Conservation (phyloP, 2,329 filamentous ascomycete species). For the Xylaria sp. region DNA sequence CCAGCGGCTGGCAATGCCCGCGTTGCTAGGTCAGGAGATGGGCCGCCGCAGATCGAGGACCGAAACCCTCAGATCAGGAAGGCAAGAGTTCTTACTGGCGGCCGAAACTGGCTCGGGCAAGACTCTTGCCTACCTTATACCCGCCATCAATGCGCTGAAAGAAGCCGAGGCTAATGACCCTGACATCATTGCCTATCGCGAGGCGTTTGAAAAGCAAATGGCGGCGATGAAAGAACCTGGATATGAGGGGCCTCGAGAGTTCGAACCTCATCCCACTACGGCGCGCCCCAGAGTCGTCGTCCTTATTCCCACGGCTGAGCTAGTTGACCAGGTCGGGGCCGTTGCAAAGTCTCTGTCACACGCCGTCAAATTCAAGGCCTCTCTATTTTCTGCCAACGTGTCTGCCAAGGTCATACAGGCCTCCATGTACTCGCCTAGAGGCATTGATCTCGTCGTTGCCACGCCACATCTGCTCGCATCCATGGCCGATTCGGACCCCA, state of each 20-base stretch:
- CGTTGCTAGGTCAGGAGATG: slow-evolving; percentile 71
- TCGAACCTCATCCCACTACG: slow-evolving; percentile 77
- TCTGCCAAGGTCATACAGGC: slow-evolving; percentile 83
- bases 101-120: slow-evolving; percentile 98
- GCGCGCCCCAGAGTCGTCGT: slow-evolving; percentile 86
- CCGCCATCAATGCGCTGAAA: slow-evolving; percentile 87
- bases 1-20: slow-evolving; percentile 88
- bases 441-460: slow-evolving; percentile 85
- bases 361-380: slow-evolving; percentile 85
- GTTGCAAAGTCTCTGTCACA: slow-evolving; percentile 88
- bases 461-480: slow-evolving; percentile 91
- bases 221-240: slow-evolving; percentile 64
- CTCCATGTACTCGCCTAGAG: slow-evolving; percentile 81
- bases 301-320: slow-evolving; percentile 89
- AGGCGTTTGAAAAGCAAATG: slow-evolving; percentile 65
- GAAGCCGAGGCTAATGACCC: slow-evolving; percentile 72
- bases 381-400: slow-evolving; percentile 81
- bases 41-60: slow-evolving; percentile 50
- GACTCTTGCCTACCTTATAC: slow-evolving; percentile 91
- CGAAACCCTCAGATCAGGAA: slow-evolving; percentile 48
- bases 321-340: slow-evolving; percentile 86
- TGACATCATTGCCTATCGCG: slow-evolving; percentile 67
- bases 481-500: slow-evolving; percentile 89
- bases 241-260: slow-evolving; percentile 71
- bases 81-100: slow-evolving; percentile 79